phyloP scores from a whole-genome alignment of 768 basidiomycete species.

The Pilatotrama ljubarskyi region DNA sequence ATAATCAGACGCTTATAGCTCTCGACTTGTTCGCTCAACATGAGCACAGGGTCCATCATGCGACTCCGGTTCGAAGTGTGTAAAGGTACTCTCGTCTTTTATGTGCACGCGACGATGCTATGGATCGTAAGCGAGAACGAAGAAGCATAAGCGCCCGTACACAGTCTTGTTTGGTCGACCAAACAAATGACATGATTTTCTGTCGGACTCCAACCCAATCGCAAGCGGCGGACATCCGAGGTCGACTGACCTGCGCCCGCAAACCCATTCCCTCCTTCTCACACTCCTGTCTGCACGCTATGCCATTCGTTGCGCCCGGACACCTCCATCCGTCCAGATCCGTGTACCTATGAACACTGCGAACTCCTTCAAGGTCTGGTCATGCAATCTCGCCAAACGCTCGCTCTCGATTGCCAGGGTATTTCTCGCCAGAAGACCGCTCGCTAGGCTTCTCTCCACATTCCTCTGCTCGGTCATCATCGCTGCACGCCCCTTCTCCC shows the following conservation, averaged over 20 bases:
- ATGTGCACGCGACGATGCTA: background rate
- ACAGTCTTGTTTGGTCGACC: conserved; percentile 4
- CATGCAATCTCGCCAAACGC: background rate
- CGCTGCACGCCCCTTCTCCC: conserved; percentile 42
- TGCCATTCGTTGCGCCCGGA: background rate
- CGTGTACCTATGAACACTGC: background rate
- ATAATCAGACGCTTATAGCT: too few relatives aligned
- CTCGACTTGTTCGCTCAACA: too few relatives aligned
- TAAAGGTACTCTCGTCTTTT: too few relatives aligned
- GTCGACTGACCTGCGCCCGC: background rate
- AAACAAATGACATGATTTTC: conserved; percentile 10
- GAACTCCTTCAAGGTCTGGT: background rate
- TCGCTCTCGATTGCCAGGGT: background rate
- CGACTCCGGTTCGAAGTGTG: too few relatives aligned
- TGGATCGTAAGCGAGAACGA: background rate
- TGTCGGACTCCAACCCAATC: background rate
- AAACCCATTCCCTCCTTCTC: background rate
- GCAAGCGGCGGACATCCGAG: background rate
- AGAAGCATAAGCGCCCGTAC: background rate
- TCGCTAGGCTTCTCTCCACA: conserved; percentile 46
- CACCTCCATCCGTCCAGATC: background rate
- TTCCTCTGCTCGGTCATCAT: conserved; percentile 42
- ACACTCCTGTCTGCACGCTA: background rate
- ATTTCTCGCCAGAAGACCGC: conserved; percentile 34
- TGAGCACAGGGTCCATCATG: too few relatives aligned